A percentile compares a stretch with the other conserved stretches of the same genome.
Conservation (phyloP, 108 stramenopile species). For the Nitzschia palea region DNA sequence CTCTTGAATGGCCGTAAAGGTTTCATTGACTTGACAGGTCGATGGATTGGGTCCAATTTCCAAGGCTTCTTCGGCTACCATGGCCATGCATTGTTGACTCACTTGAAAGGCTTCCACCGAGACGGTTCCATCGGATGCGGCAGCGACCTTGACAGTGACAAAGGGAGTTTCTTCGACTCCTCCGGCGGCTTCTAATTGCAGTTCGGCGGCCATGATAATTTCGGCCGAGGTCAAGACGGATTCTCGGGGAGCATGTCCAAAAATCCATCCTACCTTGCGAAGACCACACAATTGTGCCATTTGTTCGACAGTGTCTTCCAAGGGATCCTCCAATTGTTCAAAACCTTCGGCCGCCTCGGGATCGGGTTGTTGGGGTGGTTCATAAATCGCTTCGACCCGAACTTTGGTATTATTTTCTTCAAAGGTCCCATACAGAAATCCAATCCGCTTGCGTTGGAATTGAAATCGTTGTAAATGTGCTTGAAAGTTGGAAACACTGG, state of each 20-base stretch:
- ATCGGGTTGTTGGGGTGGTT: slow-evolving; percentile 94
- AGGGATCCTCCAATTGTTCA: slow-evolving; percentile 86
- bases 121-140: slow-evolving; percentile 77
- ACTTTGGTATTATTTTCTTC: slow-evolving; percentile 53
- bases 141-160: slow-evolving; percentile 89
- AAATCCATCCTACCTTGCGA: slow-evolving; percentile 94
- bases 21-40: slow-evolving; percentile 88
- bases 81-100: slow-evolving; percentile 94
- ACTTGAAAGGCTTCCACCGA: slow-evolving; percentile 95
- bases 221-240: slow-evolving; percentile 87
- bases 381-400: slow-evolving; percentile 92
- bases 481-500: slow-evolving; percentile 75
- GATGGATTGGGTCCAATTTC: slow-evolving; percentile 83
- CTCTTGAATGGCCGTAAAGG: slow-evolving; percentile 97
- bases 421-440: slow-evolving; percentile 90
- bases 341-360: slow-evolving; percentile 83
- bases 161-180: slow-evolving; percentile 95
- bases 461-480: slow-evolving; percentile 79
- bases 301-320: slow-evolving; percentile 84
- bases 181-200: slow-evolving; percentile 93
- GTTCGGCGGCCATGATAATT: slow-evolving; percentile 92
- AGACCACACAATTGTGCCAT: slow-evolving; percentile 81
- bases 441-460: slow-evolving; percentile 88
- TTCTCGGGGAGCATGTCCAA: slow-evolving; percentile 93
- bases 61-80: slow-evolving; percentile 96